Evolutionary conservation across 495 filamentous ascomycete species (phyloP), one percentile per base, ranked within the genome.

Genomic region (Amniculicola lignicola): DNA sequence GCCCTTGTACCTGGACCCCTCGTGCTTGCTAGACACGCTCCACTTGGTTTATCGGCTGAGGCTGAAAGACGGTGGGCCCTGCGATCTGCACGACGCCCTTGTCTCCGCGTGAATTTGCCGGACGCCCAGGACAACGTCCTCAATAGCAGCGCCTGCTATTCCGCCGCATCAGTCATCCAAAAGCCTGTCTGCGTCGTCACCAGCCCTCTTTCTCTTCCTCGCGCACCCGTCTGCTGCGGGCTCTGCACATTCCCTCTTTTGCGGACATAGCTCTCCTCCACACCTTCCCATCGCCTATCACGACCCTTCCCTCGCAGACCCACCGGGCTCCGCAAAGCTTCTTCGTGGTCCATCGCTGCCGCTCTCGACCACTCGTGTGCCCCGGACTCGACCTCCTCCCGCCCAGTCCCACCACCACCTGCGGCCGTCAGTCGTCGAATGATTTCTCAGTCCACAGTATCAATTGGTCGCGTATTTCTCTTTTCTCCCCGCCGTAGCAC

Each of bases 21-120:
- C 41, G 49, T 46, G 56, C 48, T 38, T n/a, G 16, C 35, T 37
- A n/a, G 1, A 15, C 29, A 19, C 48, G 56, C 57, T 54, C 57
- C 57, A 54, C 49, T 54, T 60, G 49, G 50, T 42, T 49, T 44
- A 18, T 51, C 57, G 57, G 57, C 57, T 46, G 56, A 59, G 48
- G 56, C 56, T 59, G 56, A 51, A 44, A 29, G 29, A 36, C 22
- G 21, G 56, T 53, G 47, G 41, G 41, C 35, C 55, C 46, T 28
- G 28, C 5, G 53, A 58, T 58, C 54, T 58, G 54, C 54, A 58
- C 4, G 19, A 42, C 38, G 37, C 45, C 54, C 57, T 54, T 43
- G 50, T 60, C 44, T 36, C 41, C 56, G 56, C 42, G 57, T 49
- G 48, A 49, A 58, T 48, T 54, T 60, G 50, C 57, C 57, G 50